These are phyloP conservation scores for Alternaria gaisen DNA, from an alignment of 2,329 filamentous ascomycete genomes.

Conservation along the genomic window DNA sequence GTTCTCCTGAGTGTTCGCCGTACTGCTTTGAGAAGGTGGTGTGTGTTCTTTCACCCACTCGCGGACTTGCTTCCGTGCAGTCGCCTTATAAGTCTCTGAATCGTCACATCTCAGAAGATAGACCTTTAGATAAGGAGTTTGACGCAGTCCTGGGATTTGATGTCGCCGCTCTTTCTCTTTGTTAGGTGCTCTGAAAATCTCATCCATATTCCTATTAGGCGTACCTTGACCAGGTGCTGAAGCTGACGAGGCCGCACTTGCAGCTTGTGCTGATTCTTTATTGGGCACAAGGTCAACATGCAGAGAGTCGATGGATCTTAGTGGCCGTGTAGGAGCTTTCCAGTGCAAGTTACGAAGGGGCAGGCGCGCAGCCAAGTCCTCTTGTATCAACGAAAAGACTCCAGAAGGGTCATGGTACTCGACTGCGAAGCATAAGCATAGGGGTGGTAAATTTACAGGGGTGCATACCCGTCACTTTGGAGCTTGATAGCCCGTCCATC, in stretches of 20 bases:
- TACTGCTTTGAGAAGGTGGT: constrained; percentile 62
- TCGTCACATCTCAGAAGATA: constrained; percentile 93
- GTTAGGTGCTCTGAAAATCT: constrained; percentile 34
- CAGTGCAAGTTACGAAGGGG: constrained; percentile 93
- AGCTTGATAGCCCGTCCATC: constrained; percentile 57
- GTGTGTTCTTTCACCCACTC: constrained; percentile 89
- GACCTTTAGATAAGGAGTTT: constrained; percentile 92
- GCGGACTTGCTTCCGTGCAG: constrained; percentile 77
- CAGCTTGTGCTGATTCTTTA: constrained; percentile 53
- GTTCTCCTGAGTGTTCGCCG: constrained; percentile 78
- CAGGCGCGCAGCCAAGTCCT: constrained; percentile 78
- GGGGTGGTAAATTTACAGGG: constrained; percentile 8
- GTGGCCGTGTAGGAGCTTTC: constrained; percentile 90
- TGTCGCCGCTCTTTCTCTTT: constrained; percentile 72
- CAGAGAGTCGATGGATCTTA: constrained; percentile 92
- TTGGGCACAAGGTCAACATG: constrained; percentile 84
- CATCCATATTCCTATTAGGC: constrained; percentile 33
- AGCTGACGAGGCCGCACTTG: constrained; percentile 41
- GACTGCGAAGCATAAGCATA: constrained; percentile 64
- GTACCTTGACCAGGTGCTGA: constrained; percentile 31
- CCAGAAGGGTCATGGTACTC: constrained; percentile 95
- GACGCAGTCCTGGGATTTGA: constrained; percentile 91
- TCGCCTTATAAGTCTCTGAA: constrained; percentile 89
- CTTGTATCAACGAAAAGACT: constrained; percentile 82
- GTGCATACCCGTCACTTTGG: constrained; percentile 60